These are phyloP conservation scores for Taxillus chinensis DNA, from an alignment of 164 flowering plant genomes.

Conservation along the genomic window DNA sequence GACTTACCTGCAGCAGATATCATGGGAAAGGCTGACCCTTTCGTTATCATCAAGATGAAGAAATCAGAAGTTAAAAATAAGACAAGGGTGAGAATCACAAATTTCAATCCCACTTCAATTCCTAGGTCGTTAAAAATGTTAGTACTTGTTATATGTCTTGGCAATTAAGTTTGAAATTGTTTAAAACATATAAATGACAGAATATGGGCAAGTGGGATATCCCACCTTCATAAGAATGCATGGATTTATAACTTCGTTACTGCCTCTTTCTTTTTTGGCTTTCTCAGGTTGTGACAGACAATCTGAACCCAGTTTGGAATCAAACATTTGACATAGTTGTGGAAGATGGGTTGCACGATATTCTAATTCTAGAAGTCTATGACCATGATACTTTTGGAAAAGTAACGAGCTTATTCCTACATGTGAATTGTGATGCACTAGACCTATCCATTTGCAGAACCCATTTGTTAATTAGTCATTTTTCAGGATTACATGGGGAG, in stretches of 20 bases:
- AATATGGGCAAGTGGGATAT: no score
- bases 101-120: not conserved
- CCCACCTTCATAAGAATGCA: no score
- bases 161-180: no score
- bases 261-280: not conserved
- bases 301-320: not conserved
- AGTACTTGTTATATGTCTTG: no score
- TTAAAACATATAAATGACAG: no score
- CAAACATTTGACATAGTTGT: conserved; percentile 4
- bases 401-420: not conserved
- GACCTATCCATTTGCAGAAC: no score
- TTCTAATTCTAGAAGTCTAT: conserved; percentile 1
- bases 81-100: not conserved
- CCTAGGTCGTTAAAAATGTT: no score
- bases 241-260: no score
- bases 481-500: conserved; percentile 5
- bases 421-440: no score
- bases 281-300: not conserved
- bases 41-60: conserved; percentile 1
- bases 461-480: not conserved
- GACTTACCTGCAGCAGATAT: not conserved
- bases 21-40: conserved; percentile 3
- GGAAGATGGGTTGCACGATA: conserved; percentile 2
- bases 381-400: conserved; percentile 3
- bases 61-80: conserved; percentile 1